Conservation (phyloP, 78 protist genomes). For the Pigoraptor vietnamica region DNA sequence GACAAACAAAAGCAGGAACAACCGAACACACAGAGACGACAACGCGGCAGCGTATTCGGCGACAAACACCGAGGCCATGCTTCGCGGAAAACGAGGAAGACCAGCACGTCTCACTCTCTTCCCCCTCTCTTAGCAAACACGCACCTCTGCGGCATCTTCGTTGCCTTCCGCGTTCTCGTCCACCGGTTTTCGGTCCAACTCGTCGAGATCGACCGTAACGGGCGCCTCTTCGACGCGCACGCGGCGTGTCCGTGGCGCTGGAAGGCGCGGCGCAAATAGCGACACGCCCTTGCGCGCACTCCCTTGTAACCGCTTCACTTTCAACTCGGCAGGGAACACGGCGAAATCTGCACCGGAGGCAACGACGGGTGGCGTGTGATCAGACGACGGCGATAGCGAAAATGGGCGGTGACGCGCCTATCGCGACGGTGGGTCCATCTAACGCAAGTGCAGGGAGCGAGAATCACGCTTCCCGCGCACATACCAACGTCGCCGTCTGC, state of each 20-base stretch:
- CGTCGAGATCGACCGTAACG: not conserved
- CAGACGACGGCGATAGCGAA: too few species aligned
- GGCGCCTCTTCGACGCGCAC: not conserved
- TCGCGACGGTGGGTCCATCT: too few species aligned
- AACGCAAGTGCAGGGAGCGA: not conserved
- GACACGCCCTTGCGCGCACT: too few species aligned
- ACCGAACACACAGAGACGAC: too few species aligned
- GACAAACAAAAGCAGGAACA: too few species aligned
- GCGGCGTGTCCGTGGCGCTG: not conserved
- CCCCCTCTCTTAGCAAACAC: too few species aligned
- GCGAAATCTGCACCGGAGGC: not conserved
- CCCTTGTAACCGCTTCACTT: not conserved
- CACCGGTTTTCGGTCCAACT: not conserved
- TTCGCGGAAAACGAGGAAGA: too few species aligned
- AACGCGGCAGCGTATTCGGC: too few species aligned
- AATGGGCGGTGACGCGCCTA: too few species aligned
- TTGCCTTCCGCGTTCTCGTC: not conserved
- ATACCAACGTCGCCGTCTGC: not conserved
- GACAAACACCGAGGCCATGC: too few species aligned
- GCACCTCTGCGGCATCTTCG: not conserved
- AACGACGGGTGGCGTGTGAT: not conserved
- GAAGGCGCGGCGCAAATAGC: not conserved
- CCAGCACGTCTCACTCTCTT: too few species aligned
- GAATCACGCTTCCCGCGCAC: not conserved
- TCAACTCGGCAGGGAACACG: not conserved